These are phyloP conservation scores for Berkeleyomyces rouxiae DNA, from an alignment of 2,329 filamentous ascomycete genomes.

Conservation along the genomic window DNA sequence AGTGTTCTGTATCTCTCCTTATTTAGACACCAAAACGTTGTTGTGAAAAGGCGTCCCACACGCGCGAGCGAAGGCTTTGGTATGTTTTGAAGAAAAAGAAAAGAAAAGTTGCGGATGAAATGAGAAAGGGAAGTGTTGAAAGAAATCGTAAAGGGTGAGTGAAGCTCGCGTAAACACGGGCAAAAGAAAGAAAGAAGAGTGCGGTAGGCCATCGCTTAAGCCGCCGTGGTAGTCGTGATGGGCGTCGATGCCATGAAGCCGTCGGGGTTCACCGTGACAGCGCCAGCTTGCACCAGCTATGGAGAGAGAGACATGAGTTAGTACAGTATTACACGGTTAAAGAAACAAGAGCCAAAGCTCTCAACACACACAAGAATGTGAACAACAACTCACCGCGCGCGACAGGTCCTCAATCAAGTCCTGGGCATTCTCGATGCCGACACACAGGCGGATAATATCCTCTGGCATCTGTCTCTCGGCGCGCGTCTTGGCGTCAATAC, in stretches of 20 bases:
- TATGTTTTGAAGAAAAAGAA: not conserved
- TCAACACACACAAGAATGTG: not conserved
- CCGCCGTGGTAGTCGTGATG: slow-evolving; percentile 8
- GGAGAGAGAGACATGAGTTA: slow-evolving; percentile 15
- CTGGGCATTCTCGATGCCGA: slow-evolving; percentile 85
- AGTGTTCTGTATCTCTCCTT: slow-evolving; percentile 15
- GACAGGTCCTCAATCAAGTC: slow-evolving; percentile 88
- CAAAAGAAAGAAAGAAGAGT: not conserved
- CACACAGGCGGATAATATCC: slow-evolving; percentile 87
- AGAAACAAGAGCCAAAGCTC: not conserved
- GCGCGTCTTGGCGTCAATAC: slow-evolving; percentile 88
- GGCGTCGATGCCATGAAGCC: slow-evolving; percentile 13
- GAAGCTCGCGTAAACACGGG: not conserved
- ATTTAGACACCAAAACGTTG: slow-evolving; percentile 12
- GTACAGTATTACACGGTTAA: not conserved
- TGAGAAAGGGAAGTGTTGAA: slow-evolving; percentile 1
- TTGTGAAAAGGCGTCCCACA: slow-evolving; percentile 10
- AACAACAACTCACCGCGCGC: slow-evolving; percentile 54
- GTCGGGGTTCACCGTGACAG: slow-evolving; percentile 54
- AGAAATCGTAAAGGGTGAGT: not conserved
- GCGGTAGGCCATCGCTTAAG: not conserved
- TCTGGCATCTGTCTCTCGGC: slow-evolving; percentile 84
- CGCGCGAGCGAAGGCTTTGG: slow-evolving; percentile 1
- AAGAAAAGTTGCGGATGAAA: not conserved
- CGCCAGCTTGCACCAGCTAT: slow-evolving; percentile 82